Evolutionary conservation across 345 rosid genomes (phyloP), one percentile per base, ranked within the genome.

Genomic region (Corymbia maculata): DNA sequence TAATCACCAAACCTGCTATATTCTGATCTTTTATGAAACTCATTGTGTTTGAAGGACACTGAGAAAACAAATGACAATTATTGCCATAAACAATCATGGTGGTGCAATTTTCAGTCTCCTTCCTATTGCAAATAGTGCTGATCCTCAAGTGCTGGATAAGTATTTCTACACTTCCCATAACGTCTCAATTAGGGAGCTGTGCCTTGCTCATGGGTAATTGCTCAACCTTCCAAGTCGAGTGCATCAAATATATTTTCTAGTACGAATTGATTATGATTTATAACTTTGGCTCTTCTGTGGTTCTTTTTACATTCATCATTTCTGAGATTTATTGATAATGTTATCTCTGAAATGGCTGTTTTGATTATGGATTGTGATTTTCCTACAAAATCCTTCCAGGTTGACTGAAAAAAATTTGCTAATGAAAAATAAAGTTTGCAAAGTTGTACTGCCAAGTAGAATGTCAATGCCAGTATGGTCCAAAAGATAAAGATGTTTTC

Each of bases 51-150:
- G 92, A 92, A 97, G 99, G 95, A 89, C 88, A 88, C 84, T 90
- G 32, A 93, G 98, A 91, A 94, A 96, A 91, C 98, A 99, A 28
- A 94, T 97, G 94, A 94, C 95, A n/a, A 90, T 97, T 89, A 88
- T 97, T 79, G 98, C 94, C 94, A 93, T 96, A 93, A 97, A 97
- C 93, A 97, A 97, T 92, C 95, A 91, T 84, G 99, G 99, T 82
- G 99, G 99, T 90, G 99, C 96, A 90, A 97, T 97, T 92, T 97
- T 97, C 94, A 95, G 99, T 89, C 92, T 97, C 88, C 99, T 97
- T 91, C 99, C 99, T 28, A 91, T 97, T 88, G 99, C 99, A 88
- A 93, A 93, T 91, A 92, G 89, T 89, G 93, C 97, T 22, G 98
- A 94, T 88, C 92, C 94, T 86, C 90, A 88, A 88, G 93, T 96